A percentile compares a stretch with the other conserved stretches of the same genome.
Conservation (phyloP, 2,329 filamentous ascomycete species). For the Colletotrichum melonis region DNA sequence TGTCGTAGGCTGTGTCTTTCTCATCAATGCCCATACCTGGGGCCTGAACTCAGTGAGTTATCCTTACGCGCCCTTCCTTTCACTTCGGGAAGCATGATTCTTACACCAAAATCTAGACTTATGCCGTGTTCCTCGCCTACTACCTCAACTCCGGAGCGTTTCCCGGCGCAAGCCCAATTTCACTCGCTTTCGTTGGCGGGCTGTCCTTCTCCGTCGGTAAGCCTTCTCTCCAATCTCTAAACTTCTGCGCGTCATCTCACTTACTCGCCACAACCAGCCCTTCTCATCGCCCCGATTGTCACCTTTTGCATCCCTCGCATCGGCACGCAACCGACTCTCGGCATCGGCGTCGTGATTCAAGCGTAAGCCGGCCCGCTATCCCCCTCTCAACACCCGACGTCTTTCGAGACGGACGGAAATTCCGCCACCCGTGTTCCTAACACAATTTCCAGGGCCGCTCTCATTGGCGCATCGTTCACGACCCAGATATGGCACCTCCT, state of each 20-base stretch:
- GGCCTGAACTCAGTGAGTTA: slow-evolving; percentile 72
- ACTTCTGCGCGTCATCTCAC: slow-evolving; percentile 16
- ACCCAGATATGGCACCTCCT: slow-evolving; percentile 79
- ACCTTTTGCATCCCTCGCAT: slow-evolving; percentile 69
- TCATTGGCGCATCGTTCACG: slow-evolving; percentile 79
- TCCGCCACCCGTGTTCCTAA: neutral
- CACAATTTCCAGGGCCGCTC: slow-evolving; percentile 51
- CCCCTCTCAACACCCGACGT: neutral
- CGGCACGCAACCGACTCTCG: slow-evolving; percentile 73
- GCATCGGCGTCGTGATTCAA: slow-evolving; percentile 73
- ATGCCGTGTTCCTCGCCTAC: slow-evolving; percentile 67
- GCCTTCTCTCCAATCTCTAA: slow-evolving; percentile 11
- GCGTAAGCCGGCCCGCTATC: slow-evolving; percentile 43
- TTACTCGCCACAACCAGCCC: slow-evolving; percentile 55
- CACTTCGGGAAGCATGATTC: neutral
- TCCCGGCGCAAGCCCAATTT: slow-evolving; percentile 70
- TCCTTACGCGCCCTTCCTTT: neutral
- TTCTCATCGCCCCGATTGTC: slow-evolving; percentile 76
- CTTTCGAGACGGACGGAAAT: neutral
- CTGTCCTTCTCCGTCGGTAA: slow-evolving; percentile 69
- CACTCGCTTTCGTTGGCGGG: slow-evolving; percentile 83
- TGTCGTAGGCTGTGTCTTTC: slow-evolving; percentile 63
- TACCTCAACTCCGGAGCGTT: slow-evolving; percentile 70
- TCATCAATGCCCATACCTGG: slow-evolving; percentile 80
- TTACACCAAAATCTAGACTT: slow-evolving; percentile 54